Base-by-base conservation (phyloP, 768 basidiomycete species). In the Mycena filopes region DNA sequence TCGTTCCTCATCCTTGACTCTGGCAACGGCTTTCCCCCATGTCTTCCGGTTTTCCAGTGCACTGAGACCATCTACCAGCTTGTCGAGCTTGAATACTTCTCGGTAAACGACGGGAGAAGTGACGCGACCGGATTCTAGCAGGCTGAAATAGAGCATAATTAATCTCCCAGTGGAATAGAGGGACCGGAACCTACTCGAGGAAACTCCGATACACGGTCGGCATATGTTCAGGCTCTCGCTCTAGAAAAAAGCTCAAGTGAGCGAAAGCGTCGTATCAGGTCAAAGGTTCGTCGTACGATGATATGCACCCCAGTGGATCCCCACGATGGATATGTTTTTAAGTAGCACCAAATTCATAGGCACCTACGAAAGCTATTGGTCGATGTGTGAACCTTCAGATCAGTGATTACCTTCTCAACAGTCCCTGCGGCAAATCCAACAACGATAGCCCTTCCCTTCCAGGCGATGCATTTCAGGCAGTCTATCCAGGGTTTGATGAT, bases 371-470 rank as follows among this genome's bases (percentile, higher is more conserved):
- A 69, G 13, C 36, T n/a, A 66, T 45, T 23, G 20, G 5, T 45
- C 9, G 20, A 48, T 43, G 47, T 31, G 23, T 15, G 9, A 26
- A 38, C 28, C 2, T n/a, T 21, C n/a, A 21, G 26, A 26, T 26
- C n/a, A 21, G 26, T 28, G 59, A 74, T 12, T 51, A 92, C 91
- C 82, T 94, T 93, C 76, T 96, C 94, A 58, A 97, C 94, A 15
- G 83, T 77, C 4, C 94, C 94, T 9, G 85, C 92, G 4, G 92
- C 94, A 76, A 96, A 99, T 8, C 97, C 98, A 55, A 99, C 90
- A n/a, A 99, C 92, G 13, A 99, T 72, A 1, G 92, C 90, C 16
- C 97, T 87, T 1, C 96, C 95, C 75, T 96, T 96, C 90, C 96
- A 98, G 0, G 92, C 93, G 60, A 96, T 93, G 75, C 95, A 97